Evolutionary conservation across 192 early-diverging fungal genomes (phyloP), one percentile per base, ranked within the genome.

Genomic region (Entomortierella parvispora): DNA sequence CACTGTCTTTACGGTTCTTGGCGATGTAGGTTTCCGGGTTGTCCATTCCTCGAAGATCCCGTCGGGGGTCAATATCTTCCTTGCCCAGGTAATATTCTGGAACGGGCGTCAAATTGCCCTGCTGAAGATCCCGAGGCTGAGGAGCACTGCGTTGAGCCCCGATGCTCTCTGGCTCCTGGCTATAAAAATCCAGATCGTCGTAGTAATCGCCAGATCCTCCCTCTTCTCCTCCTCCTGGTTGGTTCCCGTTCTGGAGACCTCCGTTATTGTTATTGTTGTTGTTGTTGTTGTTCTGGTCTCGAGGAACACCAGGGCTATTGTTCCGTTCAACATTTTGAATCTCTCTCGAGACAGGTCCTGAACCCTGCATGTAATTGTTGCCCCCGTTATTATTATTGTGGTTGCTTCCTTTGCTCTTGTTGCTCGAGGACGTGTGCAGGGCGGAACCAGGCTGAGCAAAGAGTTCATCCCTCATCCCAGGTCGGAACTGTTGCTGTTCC

Each of bases 1-100:
- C 49, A 17, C 37, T 49, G 20, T 25, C 28, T 3, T 23, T 50
- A 25, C 12, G 28, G 22, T 20, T 40, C 0, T 32, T 42, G n/a
- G 4, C 17, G 7, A n/a, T 6, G 18, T 14, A 3, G 12, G 54
- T 0, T 20, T 17, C 3, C 11, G 34, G 7, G 2, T 34, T 18
- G 4, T 63, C 53, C n/a, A 77, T 28, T 3, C 66, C 74, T 46
- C 74, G 52, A 2, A 77, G 31, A 34, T 77, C 74, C 1, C 74
- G 58, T 18, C 74, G 74, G 29, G 74, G 74, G 34, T 77, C 74
- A 42, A 68, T 68, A 22, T 77, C 74, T 37, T 68, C 74, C 40
- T 77, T 77, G 42, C 51, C 50, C 6, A 45, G 28, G 14, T 55
- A 53, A 25, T 52, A 55, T 1, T 54, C 55, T 5, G 74, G 74